Evolutionary conservation across 202 grass and related monocot genomes (phyloP).

Genomic region (Elaeis oleifera): DNA sequence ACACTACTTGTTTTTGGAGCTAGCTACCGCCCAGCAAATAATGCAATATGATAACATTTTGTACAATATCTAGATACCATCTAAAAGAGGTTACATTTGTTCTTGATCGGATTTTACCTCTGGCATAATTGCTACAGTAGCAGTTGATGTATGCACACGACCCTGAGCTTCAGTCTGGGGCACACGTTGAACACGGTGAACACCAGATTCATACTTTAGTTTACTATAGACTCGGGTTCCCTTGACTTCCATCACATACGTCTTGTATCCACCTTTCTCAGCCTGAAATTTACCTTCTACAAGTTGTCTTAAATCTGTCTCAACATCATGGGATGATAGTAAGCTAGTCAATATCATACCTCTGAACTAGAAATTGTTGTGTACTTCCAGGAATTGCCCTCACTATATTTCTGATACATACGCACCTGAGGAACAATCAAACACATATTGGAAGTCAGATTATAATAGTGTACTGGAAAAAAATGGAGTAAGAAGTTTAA

Average conservation of each 20-base stretch:
- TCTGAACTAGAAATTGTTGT: constrained; percentile 74
- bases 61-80: too few species aligned
- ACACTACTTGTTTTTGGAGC: too few species aligned
- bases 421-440: constrained; percentile 48
- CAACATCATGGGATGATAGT: constrained; percentile 16
- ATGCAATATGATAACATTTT: too few species aligned
- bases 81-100: too few species aligned
- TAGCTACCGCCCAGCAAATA: too few species aligned
- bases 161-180: constrained; percentile 88
- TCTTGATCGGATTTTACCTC: constrained; percentile 32
- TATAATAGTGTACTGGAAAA: too few species aligned
- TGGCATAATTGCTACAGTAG: constrained; percentile 97
- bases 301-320: constrained; percentile 20
- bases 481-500: too few species aligned
- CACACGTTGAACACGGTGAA: constrained; percentile 95
- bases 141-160: constrained; percentile 88
- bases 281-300: constrained; percentile 39
- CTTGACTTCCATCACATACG: constrained; percentile 89
- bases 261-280: constrained; percentile 91
- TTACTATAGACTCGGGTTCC: constrained; percentile 89
- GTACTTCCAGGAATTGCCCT: constrained; percentile 66
- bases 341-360: constrained; percentile 40
- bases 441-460: background rate
- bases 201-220: constrained; percentile 88
- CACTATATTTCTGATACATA: constrained; percentile 86